Evolutionary conservation across 1,139 yeast genomes (phyloP), one percentile per base, ranked within the genome.

Genomic region (Yamadazyma jaroonii): DNA sequence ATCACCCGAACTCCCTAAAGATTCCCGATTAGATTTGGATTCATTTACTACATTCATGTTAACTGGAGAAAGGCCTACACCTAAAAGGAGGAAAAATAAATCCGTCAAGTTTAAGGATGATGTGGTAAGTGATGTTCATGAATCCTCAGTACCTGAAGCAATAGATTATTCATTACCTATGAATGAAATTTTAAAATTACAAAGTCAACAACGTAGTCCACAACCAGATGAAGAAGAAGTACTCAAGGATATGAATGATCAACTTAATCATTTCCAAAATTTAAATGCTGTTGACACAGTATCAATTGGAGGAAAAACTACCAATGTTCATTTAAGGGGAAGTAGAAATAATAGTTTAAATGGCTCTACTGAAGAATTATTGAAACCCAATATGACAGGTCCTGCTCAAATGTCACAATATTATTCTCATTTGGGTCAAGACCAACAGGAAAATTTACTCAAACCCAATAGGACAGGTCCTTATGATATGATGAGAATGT

Each of bases 41-140:
- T 76, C 85, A 26, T 84, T 84, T 53, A 82, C 92, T 2, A 83
- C 82, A 46, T 79, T 84, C 52, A 66, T 84, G 54, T 62, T 84
- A 40, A 84, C 94, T 0, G 94, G 94, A 2, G 78, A 81, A 49
- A 63, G 83, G 33, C 85, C 85, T 10, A 49, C 53, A 10, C 67
- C 51, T 32, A 58, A 52, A 45, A 55, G 54, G 49, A 63, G 54
- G 52, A 58, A 66, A 54, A 71, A 70, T 44, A 84, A 83, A 52
- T 74, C 78, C 36, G 92, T 84, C 34, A 80, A 83, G 52, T 84
- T 84, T 50, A 77, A 85, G 9, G 90, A 84, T 49, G 79, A 81
- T 45, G 59, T 80, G 3, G 76, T 74, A 6, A 59, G 72, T 8
- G 74, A 66, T 41, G 57, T 69, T 28, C 74, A 72, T 46, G 64